These are phyloP conservation scores for Trametes maxima DNA, from an alignment of 768 basidiomycete species.

Conservation along the genomic window DNA sequence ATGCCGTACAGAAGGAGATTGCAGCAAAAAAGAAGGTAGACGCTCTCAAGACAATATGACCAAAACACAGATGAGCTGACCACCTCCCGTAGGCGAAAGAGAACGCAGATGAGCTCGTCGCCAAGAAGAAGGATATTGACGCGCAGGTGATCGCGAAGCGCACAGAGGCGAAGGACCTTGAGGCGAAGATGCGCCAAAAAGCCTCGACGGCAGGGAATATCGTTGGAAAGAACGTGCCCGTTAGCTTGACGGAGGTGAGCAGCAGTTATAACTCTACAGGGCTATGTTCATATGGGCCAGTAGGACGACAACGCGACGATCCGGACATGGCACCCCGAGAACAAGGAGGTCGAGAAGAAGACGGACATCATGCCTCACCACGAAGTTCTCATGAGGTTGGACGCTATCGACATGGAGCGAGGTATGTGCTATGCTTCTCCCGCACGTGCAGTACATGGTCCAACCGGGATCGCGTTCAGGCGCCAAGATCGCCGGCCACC, in stretches of 20 bases:
- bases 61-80: background rate
- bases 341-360: constrained; percentile 70
- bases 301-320: constrained; percentile 90
- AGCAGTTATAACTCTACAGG: too few relatives aligned
- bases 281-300: background rate
- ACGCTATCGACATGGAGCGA: constrained; percentile 96
- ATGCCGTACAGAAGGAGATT: constrained; percentile 94
- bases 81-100: constrained; percentile 73
- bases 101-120: constrained; percentile 84
- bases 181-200: constrained; percentile 75
- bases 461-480: constrained; percentile 44
- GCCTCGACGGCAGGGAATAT: constrained; percentile 89
- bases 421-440: constrained; percentile 48
- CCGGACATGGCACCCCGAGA: constrained; percentile 84
- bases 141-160: constrained; percentile 74
- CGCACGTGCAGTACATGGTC: background rate
- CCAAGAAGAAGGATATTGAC: constrained; percentile 83
- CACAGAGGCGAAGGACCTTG: constrained; percentile 76
- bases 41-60: background rate
- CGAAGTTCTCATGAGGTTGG: constrained; percentile 90
- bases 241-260: constrained; percentile 85
- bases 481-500: constrained; percentile 90
- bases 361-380: constrained; percentile 93
- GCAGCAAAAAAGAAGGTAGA: constrained; percentile 87
- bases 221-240: constrained; percentile 83